phyloP scores from a whole-genome alignment of 176 grass and related monocot species.

The Zoysia pacifica region DNA sequence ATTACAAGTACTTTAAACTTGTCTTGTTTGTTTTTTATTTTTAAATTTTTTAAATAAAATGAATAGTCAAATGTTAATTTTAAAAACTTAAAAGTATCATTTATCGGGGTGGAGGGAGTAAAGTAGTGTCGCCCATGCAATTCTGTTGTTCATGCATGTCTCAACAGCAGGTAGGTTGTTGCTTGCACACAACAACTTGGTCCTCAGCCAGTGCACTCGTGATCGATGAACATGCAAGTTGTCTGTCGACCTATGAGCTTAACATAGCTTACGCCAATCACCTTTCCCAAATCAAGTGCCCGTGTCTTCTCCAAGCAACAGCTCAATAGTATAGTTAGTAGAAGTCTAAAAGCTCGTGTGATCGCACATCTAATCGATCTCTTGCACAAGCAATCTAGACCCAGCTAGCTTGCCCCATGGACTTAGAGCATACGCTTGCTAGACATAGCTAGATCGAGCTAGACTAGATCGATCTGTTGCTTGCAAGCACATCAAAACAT shows the following conservation, averaged over 20 bases:
- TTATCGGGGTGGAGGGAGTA: background rate
- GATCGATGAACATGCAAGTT: background rate
- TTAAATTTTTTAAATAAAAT: too few species aligned
- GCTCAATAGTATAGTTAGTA: background rate
- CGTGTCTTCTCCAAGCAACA: background rate
- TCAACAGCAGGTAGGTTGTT: background rate
- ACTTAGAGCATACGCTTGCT: background rate
- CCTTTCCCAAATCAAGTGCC: background rate
- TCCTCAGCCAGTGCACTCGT: background rate
- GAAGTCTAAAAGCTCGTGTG: background rate
- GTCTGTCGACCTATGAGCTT: background rate
- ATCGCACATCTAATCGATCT: background rate
- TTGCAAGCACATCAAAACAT: background rate
- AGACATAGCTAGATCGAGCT: background rate
- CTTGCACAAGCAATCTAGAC: background rate
- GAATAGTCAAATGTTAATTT: too few species aligned
- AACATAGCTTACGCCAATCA: background rate
- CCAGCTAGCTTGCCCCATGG: background rate
- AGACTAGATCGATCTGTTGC: background rate
- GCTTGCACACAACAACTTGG: conserved; percentile 62
- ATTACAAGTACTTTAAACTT: too few species aligned
- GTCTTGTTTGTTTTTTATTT: too few species aligned
- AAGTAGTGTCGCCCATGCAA: background rate
- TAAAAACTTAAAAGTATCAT: too few species aligned
- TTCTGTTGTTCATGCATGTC: background rate